These are phyloP conservation scores for Erucastrum elatum DNA, from an alignment of 345 rosid species.

Conservation along the genomic window DNA sequence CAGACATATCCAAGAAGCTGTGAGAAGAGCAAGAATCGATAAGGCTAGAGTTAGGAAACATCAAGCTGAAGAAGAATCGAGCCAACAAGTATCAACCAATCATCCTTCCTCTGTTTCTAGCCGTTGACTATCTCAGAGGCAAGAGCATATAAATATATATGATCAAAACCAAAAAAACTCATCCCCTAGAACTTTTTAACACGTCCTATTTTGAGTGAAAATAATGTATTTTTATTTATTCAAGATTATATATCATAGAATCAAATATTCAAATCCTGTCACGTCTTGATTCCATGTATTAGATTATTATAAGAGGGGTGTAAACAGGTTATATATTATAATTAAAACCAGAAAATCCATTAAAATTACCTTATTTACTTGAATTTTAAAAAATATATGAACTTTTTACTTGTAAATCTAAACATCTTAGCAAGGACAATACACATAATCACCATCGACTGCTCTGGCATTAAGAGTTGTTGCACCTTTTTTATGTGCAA, in stretches of 20 bases:
- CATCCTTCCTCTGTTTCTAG: constrained; percentile 69
- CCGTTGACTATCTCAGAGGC: constrained; percentile 49
- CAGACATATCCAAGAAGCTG: constrained; percentile 95
- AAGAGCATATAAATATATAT: background rate
- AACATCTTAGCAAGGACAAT: background rate
- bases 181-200: constrained; percentile 15
- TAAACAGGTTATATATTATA: background rate
- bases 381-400: background rate
- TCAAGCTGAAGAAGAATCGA: constrained; percentile 62
- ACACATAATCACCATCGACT: background rate
- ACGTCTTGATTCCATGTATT: background rate
- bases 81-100: constrained; percentile 55
- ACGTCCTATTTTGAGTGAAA: constrained; percentile 9
- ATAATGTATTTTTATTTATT: constrained; percentile 30
- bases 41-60: constrained; percentile 76
- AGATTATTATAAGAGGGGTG: background rate
- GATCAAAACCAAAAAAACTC: constrained; percentile 2
- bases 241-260: constrained; percentile 16
- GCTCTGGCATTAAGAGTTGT: background rate
- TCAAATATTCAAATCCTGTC: background rate
- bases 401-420: background rate
- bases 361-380: background rate
- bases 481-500: background rate
- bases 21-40: constrained; percentile 79
- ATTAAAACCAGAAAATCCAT: background rate